Evolutionary conservation across 768 basidiomycete genomes (phyloP).

Genomic region (Gelatoporia subvermispora): DNA sequence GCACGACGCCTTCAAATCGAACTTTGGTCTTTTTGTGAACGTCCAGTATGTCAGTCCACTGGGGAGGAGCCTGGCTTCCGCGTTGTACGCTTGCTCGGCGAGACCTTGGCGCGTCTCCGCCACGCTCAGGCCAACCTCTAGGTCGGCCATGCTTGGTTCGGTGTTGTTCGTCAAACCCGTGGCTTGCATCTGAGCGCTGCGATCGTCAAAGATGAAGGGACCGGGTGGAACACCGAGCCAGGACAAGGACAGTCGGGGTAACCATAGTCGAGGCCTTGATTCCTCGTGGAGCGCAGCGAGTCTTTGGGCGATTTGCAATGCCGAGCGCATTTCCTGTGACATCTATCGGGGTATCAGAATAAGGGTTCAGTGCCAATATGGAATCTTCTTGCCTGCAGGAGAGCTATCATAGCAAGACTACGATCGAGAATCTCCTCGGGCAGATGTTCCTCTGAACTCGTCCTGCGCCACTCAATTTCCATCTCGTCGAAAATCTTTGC

Average conservation of each 20-base stretch:
- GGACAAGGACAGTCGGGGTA: conserved; percentile 33
- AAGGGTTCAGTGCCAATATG: background rate
- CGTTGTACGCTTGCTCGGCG: conserved; percentile 21
- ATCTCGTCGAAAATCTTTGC: conserved; percentile 27
- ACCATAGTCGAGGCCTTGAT: conserved; percentile 33
- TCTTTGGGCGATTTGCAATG: conserved; percentile 29
- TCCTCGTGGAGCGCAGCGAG: conserved; percentile 27
- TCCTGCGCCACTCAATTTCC: conserved; percentile 21
- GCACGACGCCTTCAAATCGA: conserved; percentile 1
- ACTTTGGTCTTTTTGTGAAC: conserved; percentile 4
- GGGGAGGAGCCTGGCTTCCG: background rate
- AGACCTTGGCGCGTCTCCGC: conserved; percentile 31
- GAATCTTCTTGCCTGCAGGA: conserved; percentile 38
- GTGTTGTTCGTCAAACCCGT: background rate
- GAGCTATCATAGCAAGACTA: conserved; percentile 37
- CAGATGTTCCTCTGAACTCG: conserved; percentile 17
- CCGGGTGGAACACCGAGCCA: conserved; percentile 40
- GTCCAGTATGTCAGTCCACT: conserved; percentile 2
- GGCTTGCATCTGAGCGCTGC: conserved; percentile 4
- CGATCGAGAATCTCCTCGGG: conserved; percentile 29
- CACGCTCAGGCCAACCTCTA: conserved; percentile 21
- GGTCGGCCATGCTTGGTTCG: conserved; percentile 7
- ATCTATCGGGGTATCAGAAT: conserved; percentile 26
- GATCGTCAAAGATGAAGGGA: conserved; percentile 25
- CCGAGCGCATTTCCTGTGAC: conserved; percentile 35